Evolutionary conservation across 1,284 basidiomycete genomes (phyloP).

Genomic region (Ganoderma meredithae): DNA sequence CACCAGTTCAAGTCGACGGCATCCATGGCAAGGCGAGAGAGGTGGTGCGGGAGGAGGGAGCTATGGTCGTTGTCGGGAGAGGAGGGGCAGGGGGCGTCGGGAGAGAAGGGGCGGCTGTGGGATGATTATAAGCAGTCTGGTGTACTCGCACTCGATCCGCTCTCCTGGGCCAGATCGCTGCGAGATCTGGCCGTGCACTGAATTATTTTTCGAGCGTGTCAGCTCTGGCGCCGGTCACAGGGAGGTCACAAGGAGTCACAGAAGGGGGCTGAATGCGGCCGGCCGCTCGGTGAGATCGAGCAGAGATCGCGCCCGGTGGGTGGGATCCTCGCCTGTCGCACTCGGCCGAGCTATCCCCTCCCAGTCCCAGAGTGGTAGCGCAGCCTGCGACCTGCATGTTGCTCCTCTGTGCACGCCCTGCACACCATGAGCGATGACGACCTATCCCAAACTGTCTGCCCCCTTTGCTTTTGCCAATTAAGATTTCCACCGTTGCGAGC

Average conservation of each 20-base stretch:
- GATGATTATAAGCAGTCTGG: conserved; percentile 29
- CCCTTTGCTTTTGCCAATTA: background rate
- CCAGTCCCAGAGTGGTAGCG: background rate
- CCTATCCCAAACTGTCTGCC: background rate
- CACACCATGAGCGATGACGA: background rate
- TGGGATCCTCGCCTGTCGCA: conserved; percentile 27
- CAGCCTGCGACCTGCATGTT: conserved; percentile 26
- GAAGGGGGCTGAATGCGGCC: conserved; percentile 18
- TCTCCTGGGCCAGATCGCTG: conserved; percentile 11
- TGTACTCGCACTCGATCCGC: conserved; percentile 19
- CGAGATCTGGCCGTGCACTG: conserved; percentile 20
- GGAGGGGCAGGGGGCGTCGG: conserved; percentile 32
- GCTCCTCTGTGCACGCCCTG: background rate
- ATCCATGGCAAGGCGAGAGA: conserved; percentile 53
- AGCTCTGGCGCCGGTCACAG: conserved; percentile 14
- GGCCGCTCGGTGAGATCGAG: conserved; percentile 8
- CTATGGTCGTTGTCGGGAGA: conserved; percentile 15
- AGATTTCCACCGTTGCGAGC: conserved; percentile 4
- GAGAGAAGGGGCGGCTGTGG: conserved; percentile 25
- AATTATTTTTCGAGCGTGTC: conserved; percentile 27
- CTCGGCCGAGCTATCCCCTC: conserved; percentile 9
- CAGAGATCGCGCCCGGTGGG: background rate
- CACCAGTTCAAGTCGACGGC: conserved; percentile 76
- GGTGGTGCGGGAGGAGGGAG: conserved; percentile 16
- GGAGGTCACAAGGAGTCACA: conserved; percentile 29